Evolutionary conservation across 2,329 filamentous ascomycete genomes (phyloP), one percentile per base, ranked within the genome.

Genomic region (Intubia oerlemansii): DNA sequence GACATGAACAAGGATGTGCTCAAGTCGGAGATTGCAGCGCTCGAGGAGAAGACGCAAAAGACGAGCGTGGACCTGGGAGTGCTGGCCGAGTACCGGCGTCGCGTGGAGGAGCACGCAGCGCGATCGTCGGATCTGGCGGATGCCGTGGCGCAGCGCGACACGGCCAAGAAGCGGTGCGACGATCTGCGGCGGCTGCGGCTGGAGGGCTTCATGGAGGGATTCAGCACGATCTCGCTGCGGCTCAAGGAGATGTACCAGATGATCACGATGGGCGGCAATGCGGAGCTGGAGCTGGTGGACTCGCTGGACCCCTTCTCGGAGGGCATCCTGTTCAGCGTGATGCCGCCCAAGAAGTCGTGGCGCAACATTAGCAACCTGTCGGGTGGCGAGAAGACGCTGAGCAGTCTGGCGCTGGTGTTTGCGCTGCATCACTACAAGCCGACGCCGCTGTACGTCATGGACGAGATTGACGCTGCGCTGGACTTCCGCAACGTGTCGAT

Each of bases 241-340:
- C 62, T 98, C 25, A 98, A 98, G 57, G 88, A 98, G 46, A 98
- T 98, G 88, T 98, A 98, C 54, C 88, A 98, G 49, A 93, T 98
- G 84, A 98, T 98, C 48, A 98, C 88, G 14, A 95, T 98, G 82
- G 88, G 88, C 36, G 88, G 88, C 32, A 98, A 98, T 43, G 88
- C 88, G 0, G 88, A 98, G 54, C 66, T 98, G 10, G 90, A 98
- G 50, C 70, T 98, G 15, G 88, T 98, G 23, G 88, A 98, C 55
- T 85, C 76, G 12, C 59, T 98, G 3, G 90, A 98, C 48, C 88
- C 88, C 0, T 98, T 98, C 58, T 82, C 78, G 6, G 88, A 98
- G 51, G 88, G 88, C 16, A 95, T 98, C 36, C 50, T 93, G 27
- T 98, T 98, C 58, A 85, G 75, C 32, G 90, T 98, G 39, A 98